A percentile compares a stretch with the other conserved stretches of the same genome.
Evolutionary conservation across 306 rosid species (phyloP).

Genomic region (Astragalus glycyphyllos): DNA sequence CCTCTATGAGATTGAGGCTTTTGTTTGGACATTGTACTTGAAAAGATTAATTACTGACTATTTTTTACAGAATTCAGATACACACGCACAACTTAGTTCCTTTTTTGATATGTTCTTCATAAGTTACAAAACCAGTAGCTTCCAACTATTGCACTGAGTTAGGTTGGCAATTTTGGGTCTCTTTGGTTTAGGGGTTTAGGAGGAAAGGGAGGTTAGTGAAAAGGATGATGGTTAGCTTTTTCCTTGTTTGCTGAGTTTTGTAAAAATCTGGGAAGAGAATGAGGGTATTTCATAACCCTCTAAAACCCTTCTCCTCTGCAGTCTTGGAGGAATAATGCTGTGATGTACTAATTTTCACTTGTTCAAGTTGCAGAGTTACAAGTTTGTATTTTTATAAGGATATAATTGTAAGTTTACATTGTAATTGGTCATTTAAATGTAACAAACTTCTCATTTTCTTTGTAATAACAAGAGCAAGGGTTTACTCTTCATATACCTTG

Average conservation of each 20-base stretch:
- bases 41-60: background rate
- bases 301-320: background rate
- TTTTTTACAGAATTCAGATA: background rate
- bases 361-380: background rate
- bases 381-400: background rate
- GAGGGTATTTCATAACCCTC: background rate
- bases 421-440: background rate
- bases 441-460: no score
- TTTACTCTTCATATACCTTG: no score
- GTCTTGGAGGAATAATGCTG: background rate
- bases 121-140: background rate
- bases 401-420: no score
- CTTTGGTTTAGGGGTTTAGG: background rate
- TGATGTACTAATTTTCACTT: background rate
- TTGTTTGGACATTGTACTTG: background rate
- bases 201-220: background rate
- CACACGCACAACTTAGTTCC: background rate
- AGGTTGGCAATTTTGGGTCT: background rate
- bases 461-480: no score
- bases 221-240: background rate
- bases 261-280: background rate
- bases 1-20: background rate
- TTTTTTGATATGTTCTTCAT: background rate
- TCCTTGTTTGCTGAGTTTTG: background rate
- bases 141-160: background rate